phyloP scores from a whole-genome alignment of 2,329 filamentous ascomycete genomes.

The Fusarium sterilihyphosum region DNA sequence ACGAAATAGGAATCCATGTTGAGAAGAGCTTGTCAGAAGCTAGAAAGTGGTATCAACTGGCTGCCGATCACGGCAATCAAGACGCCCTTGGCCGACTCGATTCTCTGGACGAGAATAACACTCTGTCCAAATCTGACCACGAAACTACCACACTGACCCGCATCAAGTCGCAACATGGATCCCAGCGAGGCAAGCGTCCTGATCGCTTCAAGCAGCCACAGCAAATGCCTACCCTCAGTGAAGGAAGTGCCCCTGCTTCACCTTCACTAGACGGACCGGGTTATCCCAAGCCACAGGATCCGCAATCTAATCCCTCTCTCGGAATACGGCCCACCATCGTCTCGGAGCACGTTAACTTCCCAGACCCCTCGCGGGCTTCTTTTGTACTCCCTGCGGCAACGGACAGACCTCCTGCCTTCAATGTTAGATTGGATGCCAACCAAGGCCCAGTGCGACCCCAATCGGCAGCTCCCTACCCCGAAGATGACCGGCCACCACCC shows the following conservation, averaged over 20 bases:
- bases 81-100: constrained; percentile 86
- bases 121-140: constrained; percentile 89
- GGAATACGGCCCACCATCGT: constrained; percentile 51
- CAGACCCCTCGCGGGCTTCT: constrained; percentile 57
- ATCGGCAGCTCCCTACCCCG: constrained; percentile 75
- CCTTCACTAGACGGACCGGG: constrained; percentile 38
- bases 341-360: constrained; percentile 55
- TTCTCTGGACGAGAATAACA: constrained; percentile 82
- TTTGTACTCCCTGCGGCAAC: constrained; percentile 44
- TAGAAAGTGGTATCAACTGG: constrained; percentile 88
- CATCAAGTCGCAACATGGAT: constrained; percentile 85
- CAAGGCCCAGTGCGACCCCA: constrained; percentile 55
- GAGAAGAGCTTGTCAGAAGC: constrained; percentile 85
- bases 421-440: constrained; percentile 57
- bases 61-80: constrained; percentile 89
- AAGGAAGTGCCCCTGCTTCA: constrained; percentile 50
- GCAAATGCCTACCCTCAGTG: constrained; percentile 61
- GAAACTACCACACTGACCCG: constrained; percentile 88
- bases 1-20: constrained; percentile 94
- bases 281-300: constrained; percentile 30
- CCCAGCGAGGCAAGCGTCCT: constrained; percentile 69
- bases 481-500: constrained; percentile 70
- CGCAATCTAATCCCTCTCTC: constrained; percentile 51
- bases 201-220: constrained; percentile 65
- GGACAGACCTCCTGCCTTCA: constrained; percentile 61